Evolutionary conservation across 2,329 filamentous ascomycete species (phyloP), one percentile per base, ranked within the genome.

Genomic region (Cordyceps sp.): DNA sequence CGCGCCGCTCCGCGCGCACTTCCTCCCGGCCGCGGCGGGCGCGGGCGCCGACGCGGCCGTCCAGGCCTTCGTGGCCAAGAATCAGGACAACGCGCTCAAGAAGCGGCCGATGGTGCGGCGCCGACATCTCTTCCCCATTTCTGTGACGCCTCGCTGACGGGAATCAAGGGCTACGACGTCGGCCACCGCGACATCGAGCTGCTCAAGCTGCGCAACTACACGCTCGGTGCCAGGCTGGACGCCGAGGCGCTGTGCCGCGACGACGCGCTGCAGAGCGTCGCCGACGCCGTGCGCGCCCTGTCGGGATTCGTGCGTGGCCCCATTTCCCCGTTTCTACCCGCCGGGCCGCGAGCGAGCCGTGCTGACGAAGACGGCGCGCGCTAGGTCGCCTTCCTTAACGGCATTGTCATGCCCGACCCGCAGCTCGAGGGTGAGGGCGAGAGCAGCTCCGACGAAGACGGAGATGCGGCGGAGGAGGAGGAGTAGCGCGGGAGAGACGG

Each of bases 181-280:
- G 74, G 81, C 36, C 81, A 93, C 48, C 61, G 69, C 26, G 79
- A 93, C 42, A 85, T 93, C 45, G 73, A 76, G 34, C 64, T 94
- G 32, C 62, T 93, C 34, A 79, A 84, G 44, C 63, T 94, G 46
- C 69, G 75, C 37, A 90, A 77, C 51, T 93, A 79, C 50, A 86
- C 79, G 0, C 55, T 92, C 16, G 66, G 72, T 24, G 73, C 64
- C 36, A 72, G 73, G 47, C 54, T 93, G 23, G 50, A 64, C 10
- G 83, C 86, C 44, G 54, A 63, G 9, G 61, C 81, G 30, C 62
- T 93, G 15, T 60, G 74, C 23, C 62, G 64, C 29, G 57, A 68
- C 29, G 59, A 72, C 45, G 73, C 70, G 13, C 66, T 84, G 53
- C 66, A 74, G 20, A 69, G 68, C 45, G 64, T 93, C 32, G 61